Base-by-base conservation (phyloP, 2,329 filamentous ascomycete species). In the Pseudocercospora crystallina region DNA sequence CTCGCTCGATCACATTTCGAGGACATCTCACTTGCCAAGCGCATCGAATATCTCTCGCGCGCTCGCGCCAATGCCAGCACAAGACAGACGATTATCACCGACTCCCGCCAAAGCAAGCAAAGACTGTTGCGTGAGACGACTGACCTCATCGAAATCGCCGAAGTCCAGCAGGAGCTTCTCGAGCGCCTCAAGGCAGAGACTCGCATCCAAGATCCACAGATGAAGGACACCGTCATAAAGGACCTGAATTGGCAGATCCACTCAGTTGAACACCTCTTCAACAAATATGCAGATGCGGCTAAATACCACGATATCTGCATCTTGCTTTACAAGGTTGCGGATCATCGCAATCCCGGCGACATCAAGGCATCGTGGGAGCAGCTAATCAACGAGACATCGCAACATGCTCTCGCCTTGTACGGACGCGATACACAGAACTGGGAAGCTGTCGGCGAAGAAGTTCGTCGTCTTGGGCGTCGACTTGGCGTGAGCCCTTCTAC, bases 281-380 rank as follows among this genome's bases (percentile, higher is more conserved):
- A 97, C 67, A 77, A 84, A 57, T 99, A 90, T 64, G 90, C 91
- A 48, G 91, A 96, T 65, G 86, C 89, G 64, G 94, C 90, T 2
- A 86, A 84, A 43, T 99, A 99, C 77, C 92, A 90, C 72, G 94
- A 97, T 67, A 81, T 99, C 43, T 96, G 89, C 67, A 81, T 99
- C 8, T 79, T 92, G 53, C 96, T 99, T 64, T 97, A 91, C 75
- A 87, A 95, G 69, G 83, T 87, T 1, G 92, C 92, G 39, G 90
- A 97, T 70, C 89, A 95, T 75, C 87, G 92, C 62, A 95, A 92
- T 64, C 80, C 89, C 1, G 84, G 88, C 36, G 88, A 94, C 56
- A 94, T 99, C 62, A 80, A 81, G 47, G 79, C 85, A 35, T 95
- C 90, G 3, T 99, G 94, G 94, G 80, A 84, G 64, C 85, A 86